Evolutionary conservation across 2,329 filamentous ascomycete species (phyloP), one percentile per base, ranked within the genome.

Genomic region (Exophiala sp.): DNA sequence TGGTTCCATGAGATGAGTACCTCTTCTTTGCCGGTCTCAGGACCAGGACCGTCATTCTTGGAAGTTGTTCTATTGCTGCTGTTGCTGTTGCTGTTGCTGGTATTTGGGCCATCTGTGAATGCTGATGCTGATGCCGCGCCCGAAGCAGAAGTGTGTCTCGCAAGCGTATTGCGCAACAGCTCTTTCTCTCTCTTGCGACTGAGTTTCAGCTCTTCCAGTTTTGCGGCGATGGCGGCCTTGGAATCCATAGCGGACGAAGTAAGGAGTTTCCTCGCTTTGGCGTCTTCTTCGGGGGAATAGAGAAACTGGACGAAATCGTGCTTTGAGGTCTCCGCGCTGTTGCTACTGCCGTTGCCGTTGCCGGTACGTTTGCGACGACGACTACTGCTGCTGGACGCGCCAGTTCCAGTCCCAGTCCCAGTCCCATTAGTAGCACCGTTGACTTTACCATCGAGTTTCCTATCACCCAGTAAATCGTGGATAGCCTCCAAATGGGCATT

Each of bases 401-500:
- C 14, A 3, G 64, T 44, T 68, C 65, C 55, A 52, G 42, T 63
- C 45, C 37, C 63, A 59, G 3, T 66, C 5, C 59, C 53, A 58
- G 21, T 62, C 60, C 24, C 41, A 40, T 13, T n/a, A n/a, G n/a
- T n/a, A 39, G 22, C 65, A 61, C 27, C 37, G 21, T 22, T 41
- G 43, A 40, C 30, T 16, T 29, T 48, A 24, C 34, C 37, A 27
- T 46, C 44, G 27, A 34, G 23, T 37, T 65, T 65, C 37, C 56
- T 64, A 61, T 83, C 80, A 46, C 81, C 84, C 0, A 98, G 78
- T 2, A 94, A 82, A 59, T 96, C 90, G 65, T 98, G 93, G 57
- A 98, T 96, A 22, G 93, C 93, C 70, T 97, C 91, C 4, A 98
- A 78, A 66, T 98, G 93, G 0, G 93, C 90, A 60, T 98, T 98